phyloP scores from a whole-genome alignment of 2,329 filamentous ascomycete genomes.

The Pestalotiopsis sp. region DNA sequence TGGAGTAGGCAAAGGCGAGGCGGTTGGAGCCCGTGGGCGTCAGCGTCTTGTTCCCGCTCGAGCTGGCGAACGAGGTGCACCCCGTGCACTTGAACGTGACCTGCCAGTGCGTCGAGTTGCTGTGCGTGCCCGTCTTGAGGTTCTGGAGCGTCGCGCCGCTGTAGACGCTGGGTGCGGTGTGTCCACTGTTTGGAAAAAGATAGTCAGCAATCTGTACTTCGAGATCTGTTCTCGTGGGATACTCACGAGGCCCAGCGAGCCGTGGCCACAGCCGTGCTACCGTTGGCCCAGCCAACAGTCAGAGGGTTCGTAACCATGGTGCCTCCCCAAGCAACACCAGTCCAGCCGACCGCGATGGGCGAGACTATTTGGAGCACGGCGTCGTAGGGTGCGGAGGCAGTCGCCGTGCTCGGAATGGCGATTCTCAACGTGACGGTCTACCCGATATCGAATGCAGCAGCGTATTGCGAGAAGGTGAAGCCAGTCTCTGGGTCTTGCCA shows the following conservation, averaged over 20 bases:
- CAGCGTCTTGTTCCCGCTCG: slow-evolving; percentile 43
- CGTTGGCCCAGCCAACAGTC: slow-evolving; percentile 44
- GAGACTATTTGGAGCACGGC: slow-evolving; percentile 43
- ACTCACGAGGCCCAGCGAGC: slow-evolving; percentile 46
- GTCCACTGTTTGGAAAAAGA: slow-evolving; percentile 27
- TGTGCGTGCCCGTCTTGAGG: slow-evolving; percentile 35
- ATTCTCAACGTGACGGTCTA: slow-evolving; percentile 31
- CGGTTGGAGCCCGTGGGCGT: slow-evolving; percentile 95
- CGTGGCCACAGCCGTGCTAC: slow-evolving; percentile 38
- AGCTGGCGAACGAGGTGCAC: slow-evolving; percentile 34
- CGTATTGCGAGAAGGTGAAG: slow-evolving; percentile 29
- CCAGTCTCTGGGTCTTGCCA: slow-evolving; percentile 28
- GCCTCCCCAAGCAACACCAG: slow-evolving; percentile 49
- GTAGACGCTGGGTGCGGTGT: slow-evolving; percentile 33
- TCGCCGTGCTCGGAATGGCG: slow-evolving; percentile 33
- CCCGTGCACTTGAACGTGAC: slow-evolving; percentile 37
- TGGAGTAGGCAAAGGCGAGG: slow-evolving; percentile 50
- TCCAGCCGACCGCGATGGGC: slow-evolving; percentile 45
- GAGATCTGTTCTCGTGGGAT: slow-evolving; percentile 4
- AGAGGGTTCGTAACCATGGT: slow-evolving; percentile 49
- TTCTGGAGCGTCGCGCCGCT: slow-evolving; percentile 30
- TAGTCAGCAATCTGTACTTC: neutral
- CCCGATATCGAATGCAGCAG: slow-evolving; percentile 26
- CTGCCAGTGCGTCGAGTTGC: slow-evolving; percentile 42
- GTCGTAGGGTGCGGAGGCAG: slow-evolving; percentile 34